These are phyloP conservation scores for Nannizzia gypsea DNA, from an alignment of 2,329 filamentous ascomycete species.

Conservation along the genomic window DNA sequence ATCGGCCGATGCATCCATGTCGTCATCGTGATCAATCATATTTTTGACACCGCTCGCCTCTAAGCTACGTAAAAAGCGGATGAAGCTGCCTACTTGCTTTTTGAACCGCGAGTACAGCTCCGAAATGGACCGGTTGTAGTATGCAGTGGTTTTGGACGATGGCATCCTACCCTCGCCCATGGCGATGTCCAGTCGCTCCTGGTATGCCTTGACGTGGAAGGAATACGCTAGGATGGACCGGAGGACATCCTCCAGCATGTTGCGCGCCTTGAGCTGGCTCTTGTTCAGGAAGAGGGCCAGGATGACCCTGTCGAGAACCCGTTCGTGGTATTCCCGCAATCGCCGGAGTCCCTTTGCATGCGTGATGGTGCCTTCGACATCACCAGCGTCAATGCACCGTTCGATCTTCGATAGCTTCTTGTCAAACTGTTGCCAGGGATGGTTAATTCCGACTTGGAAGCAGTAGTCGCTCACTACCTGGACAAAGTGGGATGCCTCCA, in stretches of 20 bases:
- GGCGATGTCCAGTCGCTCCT: neutral
- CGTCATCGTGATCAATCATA: constrained; percentile 19
- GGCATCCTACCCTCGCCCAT: neutral
- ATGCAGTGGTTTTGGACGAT: neutral
- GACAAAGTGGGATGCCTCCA: constrained; percentile 72
- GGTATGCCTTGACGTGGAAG: constrained; percentile 22
- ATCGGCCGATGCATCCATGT: constrained; percentile 20
- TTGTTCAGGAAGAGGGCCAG: constrained; percentile 61
- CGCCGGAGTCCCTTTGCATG: constrained; percentile 51
- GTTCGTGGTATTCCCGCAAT: constrained; percentile 58
- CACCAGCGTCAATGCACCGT: constrained; percentile 39
- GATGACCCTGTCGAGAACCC: constrained; percentile 63
- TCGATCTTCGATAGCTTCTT: constrained; percentile 54
- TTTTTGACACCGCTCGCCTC: constrained; percentile 23
- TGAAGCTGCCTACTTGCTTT: constrained; percentile 62
- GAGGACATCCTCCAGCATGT: constrained; percentile 67
- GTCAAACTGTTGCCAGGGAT: constrained; percentile 62
- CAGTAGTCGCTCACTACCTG: constrained; percentile 62
- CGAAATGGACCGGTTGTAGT: constrained; percentile 19
- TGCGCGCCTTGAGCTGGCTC: constrained; percentile 60
- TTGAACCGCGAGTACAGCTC: constrained; percentile 54
- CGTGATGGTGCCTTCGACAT: constrained; percentile 36
- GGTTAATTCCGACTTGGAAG: constrained; percentile 62
- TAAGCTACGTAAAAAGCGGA: constrained; percentile 57
- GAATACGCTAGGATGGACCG: constrained; percentile 59